Evolutionary conservation across 495 filamentous ascomycete genomes (phyloP).

Genomic region (Annulohypoxylon nitens): DNA sequence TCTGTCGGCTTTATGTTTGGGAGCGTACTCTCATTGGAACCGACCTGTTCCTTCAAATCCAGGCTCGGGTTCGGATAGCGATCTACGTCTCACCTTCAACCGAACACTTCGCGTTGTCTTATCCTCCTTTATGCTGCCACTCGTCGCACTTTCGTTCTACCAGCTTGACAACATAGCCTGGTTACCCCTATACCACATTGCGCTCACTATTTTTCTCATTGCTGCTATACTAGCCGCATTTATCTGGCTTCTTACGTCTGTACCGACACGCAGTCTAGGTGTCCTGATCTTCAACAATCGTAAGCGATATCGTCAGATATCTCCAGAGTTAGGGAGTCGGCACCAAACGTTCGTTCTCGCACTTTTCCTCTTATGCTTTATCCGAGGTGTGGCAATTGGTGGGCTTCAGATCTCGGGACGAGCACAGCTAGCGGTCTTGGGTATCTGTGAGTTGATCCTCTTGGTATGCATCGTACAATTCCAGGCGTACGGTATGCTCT

Average conservation of each 20-base stretch:
- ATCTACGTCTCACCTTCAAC: slow-evolving; percentile 15
- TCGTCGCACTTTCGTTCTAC: slow-evolving; percentile 77
- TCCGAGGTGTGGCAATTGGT: slow-evolving; percentile 78
- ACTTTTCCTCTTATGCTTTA: slow-evolving; percentile 74
- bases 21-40: slow-evolving; percentile 2
- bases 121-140: slow-evolving; percentile 80
- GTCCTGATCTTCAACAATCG: slow-evolving; percentile 79
- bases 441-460: slow-evolving; percentile 77
- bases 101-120: slow-evolving; percentile 68
- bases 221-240: slow-evolving; percentile 68
- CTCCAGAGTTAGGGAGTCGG: slow-evolving; percentile 74
- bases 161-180: slow-evolving; percentile 72
- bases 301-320: slow-evolving; percentile 77
- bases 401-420: slow-evolving; percentile 82
- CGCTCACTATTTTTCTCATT: slow-evolving; percentile 71
- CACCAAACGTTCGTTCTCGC: slow-evolving; percentile 74
- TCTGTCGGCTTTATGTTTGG: slow-evolving; percentile 1
- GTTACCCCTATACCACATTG: slow-evolving; percentile 70
- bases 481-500: slow-evolving; percentile 2
- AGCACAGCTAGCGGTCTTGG: slow-evolving; percentile 79
- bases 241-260: slow-evolving; percentile 71
- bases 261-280: slow-evolving; percentile 73
- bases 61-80: background rate
- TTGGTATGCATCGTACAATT: background rate
- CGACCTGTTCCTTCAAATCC: slow-evolving; percentile 8